These are phyloP conservation scores for Metarhizium brunneum DNA, from an alignment of 2,329 filamentous ascomycete species.

Conservation along the genomic window DNA sequence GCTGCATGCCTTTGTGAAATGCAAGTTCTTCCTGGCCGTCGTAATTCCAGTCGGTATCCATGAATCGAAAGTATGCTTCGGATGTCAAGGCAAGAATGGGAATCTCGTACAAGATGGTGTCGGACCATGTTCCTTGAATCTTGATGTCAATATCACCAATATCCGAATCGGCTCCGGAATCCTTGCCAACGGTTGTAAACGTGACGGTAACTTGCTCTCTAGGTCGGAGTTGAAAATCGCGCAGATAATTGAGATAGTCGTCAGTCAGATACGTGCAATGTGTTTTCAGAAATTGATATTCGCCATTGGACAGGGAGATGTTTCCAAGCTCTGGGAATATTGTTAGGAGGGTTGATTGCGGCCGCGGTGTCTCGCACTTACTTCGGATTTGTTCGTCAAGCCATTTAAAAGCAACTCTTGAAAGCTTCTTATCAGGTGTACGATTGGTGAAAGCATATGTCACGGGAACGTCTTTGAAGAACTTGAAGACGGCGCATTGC, in stretches of 20 bases:
- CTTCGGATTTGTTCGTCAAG: slow-evolving; percentile 73
- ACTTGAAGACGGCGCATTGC: slow-evolving; percentile 94
- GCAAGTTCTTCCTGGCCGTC: slow-evolving; percentile 79
- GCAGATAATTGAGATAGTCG: slow-evolving; percentile 73
- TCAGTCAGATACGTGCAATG: slow-evolving; percentile 73
- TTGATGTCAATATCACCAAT: slow-evolving; percentile 68
- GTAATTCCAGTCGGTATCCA: slow-evolving; percentile 87
- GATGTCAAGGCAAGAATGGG: slow-evolving; percentile 85
- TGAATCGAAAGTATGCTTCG: slow-evolving; percentile 95
- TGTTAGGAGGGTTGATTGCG: neutral
- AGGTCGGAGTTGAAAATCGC: slow-evolving; percentile 72
- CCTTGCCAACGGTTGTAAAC: slow-evolving; percentile 47
- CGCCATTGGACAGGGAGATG: slow-evolving; percentile 68
- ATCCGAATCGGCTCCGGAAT: slow-evolving; percentile 55
- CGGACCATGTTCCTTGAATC: slow-evolving; percentile 78
- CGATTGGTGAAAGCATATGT: slow-evolving; percentile 94
- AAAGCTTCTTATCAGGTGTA: slow-evolving; percentile 88
- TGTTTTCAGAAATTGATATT: slow-evolving; percentile 67
- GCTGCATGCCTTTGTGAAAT: slow-evolving; percentile 65
- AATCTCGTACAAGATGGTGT: slow-evolving; percentile 97
- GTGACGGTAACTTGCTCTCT: slow-evolving; percentile 66
- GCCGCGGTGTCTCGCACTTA: slow-evolving; percentile 27
- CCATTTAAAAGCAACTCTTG: slow-evolving; percentile 75
- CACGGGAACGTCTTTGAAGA: slow-evolving; percentile 74
- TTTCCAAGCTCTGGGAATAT: slow-evolving; percentile 61